A percentile compares a stretch with the other conserved stretches of the same genome.
These are phyloP conservation scores for Hericium coralloides DNA, from an alignment of 768 basidiomycete species.

Conservation along the genomic window DNA sequence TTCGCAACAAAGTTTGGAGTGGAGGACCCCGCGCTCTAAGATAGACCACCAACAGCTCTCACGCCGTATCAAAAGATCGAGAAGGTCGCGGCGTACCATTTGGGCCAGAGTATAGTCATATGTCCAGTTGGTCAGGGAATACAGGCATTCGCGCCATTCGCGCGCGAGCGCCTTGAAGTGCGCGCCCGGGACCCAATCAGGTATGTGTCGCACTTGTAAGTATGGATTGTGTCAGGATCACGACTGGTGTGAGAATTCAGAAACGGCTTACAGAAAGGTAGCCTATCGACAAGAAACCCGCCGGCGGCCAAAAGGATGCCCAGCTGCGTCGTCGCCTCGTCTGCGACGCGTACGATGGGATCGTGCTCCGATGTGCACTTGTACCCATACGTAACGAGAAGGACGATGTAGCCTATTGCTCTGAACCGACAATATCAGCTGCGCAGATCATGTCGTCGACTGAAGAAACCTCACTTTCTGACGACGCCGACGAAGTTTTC, in stretches of 20 bases:
- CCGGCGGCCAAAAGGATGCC: conserved; percentile 5
- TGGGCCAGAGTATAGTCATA: not conserved
- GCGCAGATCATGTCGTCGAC: not conserved
- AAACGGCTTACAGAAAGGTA: conserved; percentile 6
- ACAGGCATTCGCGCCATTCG: not conserved
- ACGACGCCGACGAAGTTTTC: conserved; percentile 11
- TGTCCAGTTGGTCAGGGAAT: not conserved
- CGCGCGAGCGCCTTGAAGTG: not conserved
- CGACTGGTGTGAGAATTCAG: too few species aligned
- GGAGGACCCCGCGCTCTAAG: not conserved
- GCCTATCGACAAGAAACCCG: conserved; percentile 12
- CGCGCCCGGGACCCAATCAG: conserved; percentile 4
- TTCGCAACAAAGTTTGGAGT: not conserved
- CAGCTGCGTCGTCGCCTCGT: conserved; percentile 14
- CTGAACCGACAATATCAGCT: not conserved
- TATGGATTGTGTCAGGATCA: not conserved
- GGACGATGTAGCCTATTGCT: conserved; percentile 10
- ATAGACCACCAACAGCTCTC: not conserved
- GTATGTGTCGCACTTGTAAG: not conserved
- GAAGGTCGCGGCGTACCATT: not conserved
- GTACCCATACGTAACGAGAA: conserved; percentile 12
- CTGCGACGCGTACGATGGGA: conserved; percentile 14
- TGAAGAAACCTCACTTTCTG: conserved; percentile 11
- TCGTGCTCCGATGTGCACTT: conserved; percentile 8
- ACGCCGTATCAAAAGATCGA: not conserved